Base-by-base conservation (phyloP, 208 protist genomes). In the Acanthamoeba triangularis region DNA sequence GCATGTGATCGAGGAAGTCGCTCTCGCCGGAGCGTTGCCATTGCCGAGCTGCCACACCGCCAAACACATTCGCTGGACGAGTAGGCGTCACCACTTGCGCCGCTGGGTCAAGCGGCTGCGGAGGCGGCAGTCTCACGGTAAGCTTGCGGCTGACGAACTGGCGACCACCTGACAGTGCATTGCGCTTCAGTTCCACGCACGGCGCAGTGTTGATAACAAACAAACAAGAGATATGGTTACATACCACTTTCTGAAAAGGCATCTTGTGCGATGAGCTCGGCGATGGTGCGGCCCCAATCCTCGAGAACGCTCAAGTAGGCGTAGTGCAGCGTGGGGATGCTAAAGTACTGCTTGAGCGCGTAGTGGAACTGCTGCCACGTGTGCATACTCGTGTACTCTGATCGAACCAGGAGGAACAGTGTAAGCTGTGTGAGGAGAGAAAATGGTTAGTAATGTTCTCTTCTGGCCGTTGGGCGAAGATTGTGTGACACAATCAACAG, bases 201-300 rank as follows among this genome's bases (percentile, higher is more conserved):
- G 41, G 41, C 41, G n/a, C n/a, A n/a, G n/a, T n/a, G n/a, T n/a
- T n/a, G n/a, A n/a, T n/a, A n/a, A n/a, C n/a, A n/a, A n/a, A n/a
- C n/a, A n/a, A n/a, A n/a, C n/a, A n/a, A n/a, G n/a, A n/a, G n/a
- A n/a, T n/a, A n/a, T n/a, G n/a, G n/a, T n/a, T n/a, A n/a, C n/a
- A n/a, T n/a, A 82, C 74, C 74, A 35, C 33, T 82, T 14, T 82
- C 44, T 13, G 25, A 28, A 82, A 82, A 82, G 74, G 74, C 74
- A 25, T 28, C 14, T 4, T 44, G 44, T 28, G 74, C 74, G 74
- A 25, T 30, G 33, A 82, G 44, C 2, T 82, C 35, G 16, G 41
- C 33, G 8, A 82, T 52, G 28, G 23, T 28, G 37, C n/a, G 20
- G 44, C 74, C 6, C 74, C 74, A 82, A 20, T 82, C 74, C 74